Base-by-base conservation (phyloP, 441 rosid genomes). In the Pelargonium citronellum region DNA sequence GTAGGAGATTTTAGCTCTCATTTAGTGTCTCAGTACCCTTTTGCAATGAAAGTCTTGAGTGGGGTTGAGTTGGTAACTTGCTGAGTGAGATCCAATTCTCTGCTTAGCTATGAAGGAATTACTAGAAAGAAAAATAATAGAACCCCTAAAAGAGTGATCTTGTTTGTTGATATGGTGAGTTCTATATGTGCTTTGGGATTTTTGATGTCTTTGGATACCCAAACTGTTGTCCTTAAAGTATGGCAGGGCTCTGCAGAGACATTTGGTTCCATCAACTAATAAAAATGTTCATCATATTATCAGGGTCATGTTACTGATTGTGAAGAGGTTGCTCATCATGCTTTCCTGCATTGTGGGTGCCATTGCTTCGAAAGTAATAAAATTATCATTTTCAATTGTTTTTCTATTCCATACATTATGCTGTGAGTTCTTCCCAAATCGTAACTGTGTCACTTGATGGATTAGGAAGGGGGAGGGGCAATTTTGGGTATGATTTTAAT, bases 371-470 rank as follows among this genome's bases (percentile, higher is more conserved):
- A 39, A 39, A 39, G 43, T 39, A 7, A 39, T 7, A 34, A 34
- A 4, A 9, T 39, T 39, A 1, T 39, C 1, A 39, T 39, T 24
- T 8, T 24, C 63, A 58, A 58, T 10, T 19, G 63, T 17, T 19
- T 57, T 58, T 58, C 63, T 58, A 19, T 58, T 24, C 22, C 63
- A 58, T 58, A 53, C 17, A 58, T 58, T 19, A 58, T 58, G 63
- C 27, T 20, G 20, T 24, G 62, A 58, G 22, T 24, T 58, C 63
- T 19, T 19, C 63, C 63, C 27, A 8, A 10, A 16, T 24, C 11
- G 30, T 3, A 58, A 49, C n/a, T 49, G 30, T 58, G 63, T 58
- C 10, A 58, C 63, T 20, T 8, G 30, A 24, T 58, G 63, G 11
- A 39, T 39, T 39, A 39, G 43, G 43, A 39, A 39, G 63, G 22